Conservation (phyloP, 2,329 filamentous ascomycete genomes). For the Neoarthrinium moseri region DNA sequence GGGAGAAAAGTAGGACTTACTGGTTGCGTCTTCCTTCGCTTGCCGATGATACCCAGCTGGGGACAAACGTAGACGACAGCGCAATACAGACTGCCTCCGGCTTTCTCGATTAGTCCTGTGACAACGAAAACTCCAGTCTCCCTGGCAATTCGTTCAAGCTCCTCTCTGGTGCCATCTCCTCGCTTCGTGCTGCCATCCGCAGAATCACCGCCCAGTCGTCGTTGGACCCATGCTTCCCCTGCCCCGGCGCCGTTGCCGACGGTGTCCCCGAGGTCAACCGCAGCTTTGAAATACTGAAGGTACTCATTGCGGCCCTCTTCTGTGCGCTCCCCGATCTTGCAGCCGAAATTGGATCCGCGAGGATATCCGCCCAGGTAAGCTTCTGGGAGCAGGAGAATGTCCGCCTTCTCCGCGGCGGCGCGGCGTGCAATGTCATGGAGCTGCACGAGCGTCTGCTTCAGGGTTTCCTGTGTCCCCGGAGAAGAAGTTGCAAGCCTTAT, state of each 20-base stretch:
- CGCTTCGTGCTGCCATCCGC: constrained; percentile 45
- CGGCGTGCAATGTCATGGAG: constrained; percentile 61
- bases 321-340: constrained; percentile 67
- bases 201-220: constrained; percentile 45
- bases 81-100: constrained; percentile 78
- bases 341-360: constrained; percentile 75
- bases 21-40: constrained; percentile 90
- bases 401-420: constrained; percentile 55
- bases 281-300: constrained; percentile 72
- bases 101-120: constrained; percentile 74
- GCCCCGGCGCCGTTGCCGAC: constrained; percentile 61
- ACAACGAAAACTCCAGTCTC: constrained; percentile 82
- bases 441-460: constrained; percentile 60
- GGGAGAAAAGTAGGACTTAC: constrained; percentile 39
- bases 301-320: constrained; percentile 79
- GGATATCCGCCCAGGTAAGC: constrained; percentile 92
- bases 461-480: constrained; percentile 49
- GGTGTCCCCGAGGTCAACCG: constrained; percentile 83
- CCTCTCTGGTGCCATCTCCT: constrained; percentile 77
- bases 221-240: constrained; percentile 69
- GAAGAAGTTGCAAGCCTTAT: constrained; percentile 58
- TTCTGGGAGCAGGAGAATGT: constrained; percentile 86
- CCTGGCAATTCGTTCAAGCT: constrained; percentile 71
- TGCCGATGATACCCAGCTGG: constrained; percentile 69
- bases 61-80: constrained; percentile 81